A percentile compares a stretch with the other conserved stretches of the same genome.
phyloP scores from a whole-genome alignment of 257 asterid species.

The Datura wrightii region DNA sequence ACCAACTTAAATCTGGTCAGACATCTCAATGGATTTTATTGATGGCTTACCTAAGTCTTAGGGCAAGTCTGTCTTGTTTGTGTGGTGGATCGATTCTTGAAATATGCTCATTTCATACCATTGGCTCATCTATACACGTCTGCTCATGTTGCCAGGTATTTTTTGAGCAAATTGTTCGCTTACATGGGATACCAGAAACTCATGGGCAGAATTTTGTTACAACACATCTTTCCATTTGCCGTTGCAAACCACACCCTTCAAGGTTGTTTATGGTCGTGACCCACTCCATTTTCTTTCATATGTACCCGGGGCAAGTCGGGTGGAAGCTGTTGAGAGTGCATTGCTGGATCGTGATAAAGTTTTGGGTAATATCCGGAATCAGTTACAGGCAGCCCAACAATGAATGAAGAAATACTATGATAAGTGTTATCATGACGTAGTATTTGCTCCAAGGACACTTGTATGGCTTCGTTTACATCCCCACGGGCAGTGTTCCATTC shows the following conservation, averaged over 20 bases:
- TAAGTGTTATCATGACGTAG: no score
- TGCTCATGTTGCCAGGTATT: neutral
- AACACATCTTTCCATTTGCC: neutral
- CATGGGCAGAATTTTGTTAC: neutral
- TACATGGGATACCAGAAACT: neutral
- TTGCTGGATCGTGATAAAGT: neutral
- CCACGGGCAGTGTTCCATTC: no score
- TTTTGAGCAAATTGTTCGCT: neutral
- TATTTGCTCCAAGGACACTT: no score
- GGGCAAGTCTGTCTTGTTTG: neutral
- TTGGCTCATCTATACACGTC: neutral
- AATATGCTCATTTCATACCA: neutral
- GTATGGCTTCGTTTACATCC: no score
- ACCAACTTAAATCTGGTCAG: neutral
- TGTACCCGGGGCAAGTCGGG: neutral
- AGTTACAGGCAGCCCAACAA: neutral
- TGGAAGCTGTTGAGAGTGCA: neutral
- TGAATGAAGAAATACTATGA: no score
- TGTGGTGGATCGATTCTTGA: neutral
- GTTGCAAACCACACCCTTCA: neutral
- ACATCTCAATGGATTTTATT: constrained; percentile 9
- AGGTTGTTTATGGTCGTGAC: neutral
- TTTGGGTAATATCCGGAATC: neutral
- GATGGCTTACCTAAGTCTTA: neutral
- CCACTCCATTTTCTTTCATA: neutral